Percentiles rank a stretch among this genome's conserved stretches.
Evolutionary conservation across 257 asterid species (phyloP).

Genomic region (Fraxinus cuspidata): DNA sequence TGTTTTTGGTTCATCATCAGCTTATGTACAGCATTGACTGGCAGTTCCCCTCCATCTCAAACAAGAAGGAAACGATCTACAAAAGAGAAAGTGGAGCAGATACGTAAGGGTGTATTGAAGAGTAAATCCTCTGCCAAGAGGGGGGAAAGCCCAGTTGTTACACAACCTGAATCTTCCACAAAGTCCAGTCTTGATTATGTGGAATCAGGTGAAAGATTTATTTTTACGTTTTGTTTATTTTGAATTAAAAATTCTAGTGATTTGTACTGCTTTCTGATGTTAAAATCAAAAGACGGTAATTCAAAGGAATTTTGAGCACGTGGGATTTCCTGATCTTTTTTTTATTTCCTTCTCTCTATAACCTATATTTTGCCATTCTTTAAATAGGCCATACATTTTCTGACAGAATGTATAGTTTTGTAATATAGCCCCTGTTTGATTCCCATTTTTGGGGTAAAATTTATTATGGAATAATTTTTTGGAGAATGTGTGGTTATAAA

Average conservation of each 20-base stretch:
- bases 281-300: not conserved
- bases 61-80: conserved; percentile 80
- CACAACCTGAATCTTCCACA: conserved; percentile 36
- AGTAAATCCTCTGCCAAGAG: conserved; percentile 44
- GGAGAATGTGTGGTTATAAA: no score
- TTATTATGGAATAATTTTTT: no score
- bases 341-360: not conserved
- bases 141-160: conserved; percentile 41
- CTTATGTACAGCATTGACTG: conserved; percentile 36
- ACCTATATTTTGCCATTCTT: not conserved
- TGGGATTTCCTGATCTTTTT: not conserved
- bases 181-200: conserved; percentile 37
- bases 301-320: not conserved
- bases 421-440: no score
- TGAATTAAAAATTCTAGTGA: not conserved
- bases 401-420: not conserved
- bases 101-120: conserved; percentile 42
- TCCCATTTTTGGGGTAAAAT: no score
- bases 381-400: not conserved
- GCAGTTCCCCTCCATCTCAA: conserved; percentile 68
- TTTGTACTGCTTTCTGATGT: not conserved
- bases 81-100: conserved; percentile 51
- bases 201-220: conserved; percentile 54
- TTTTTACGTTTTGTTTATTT: not conserved
- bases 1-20: conserved; percentile 21